These are phyloP conservation scores for Termitomyces sp. DNA, from an alignment of 768 basidiomycete species.

Conservation along the genomic window DNA sequence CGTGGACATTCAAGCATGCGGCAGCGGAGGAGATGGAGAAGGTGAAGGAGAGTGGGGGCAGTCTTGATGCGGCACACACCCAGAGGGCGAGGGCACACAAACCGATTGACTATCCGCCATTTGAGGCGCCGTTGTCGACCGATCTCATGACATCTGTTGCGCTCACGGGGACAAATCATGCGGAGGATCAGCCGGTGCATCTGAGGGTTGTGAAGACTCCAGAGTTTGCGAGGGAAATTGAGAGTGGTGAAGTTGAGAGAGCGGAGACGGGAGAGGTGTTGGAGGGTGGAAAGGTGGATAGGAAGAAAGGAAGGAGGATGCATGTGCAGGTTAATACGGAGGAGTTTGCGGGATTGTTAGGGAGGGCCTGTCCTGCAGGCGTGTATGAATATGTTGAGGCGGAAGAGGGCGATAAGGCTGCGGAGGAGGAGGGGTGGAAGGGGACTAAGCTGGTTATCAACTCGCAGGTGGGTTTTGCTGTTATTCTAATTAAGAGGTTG, in stretches of 20 bases:
- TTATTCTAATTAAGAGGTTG: neutral
- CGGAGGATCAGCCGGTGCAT: conserved; percentile 94
- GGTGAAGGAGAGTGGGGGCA: conserved; percentile 20
- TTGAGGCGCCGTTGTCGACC: conserved; percentile 86
- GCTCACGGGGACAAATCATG: conserved; percentile 91
- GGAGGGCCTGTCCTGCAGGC: conserved; percentile 86
- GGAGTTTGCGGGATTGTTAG: conserved; percentile 85
- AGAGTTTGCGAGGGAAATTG: conserved; percentile 22
- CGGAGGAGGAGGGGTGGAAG: conserved; percentile 51
- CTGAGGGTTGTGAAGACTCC: conserved; percentile 53
- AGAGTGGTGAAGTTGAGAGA: conserved; percentile 14
- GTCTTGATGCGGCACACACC: conserved; percentile 68
- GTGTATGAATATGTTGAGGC: conserved; percentile 95
- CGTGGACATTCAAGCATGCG: conserved; percentile 86
- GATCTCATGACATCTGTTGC: conserved; percentile 89
- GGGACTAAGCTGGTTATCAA: conserved; percentile 95
- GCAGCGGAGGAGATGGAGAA: conserved; percentile 27
- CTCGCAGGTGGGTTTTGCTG: conserved; percentile 63
- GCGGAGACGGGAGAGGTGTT: conserved; percentile 20
- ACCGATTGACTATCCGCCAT: conserved; percentile 82
- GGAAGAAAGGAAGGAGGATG: conserved; percentile 37
- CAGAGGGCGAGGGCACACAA: conserved; percentile 56
- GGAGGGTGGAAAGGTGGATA: conserved; percentile 29
- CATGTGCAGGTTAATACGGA: conserved; percentile 75
- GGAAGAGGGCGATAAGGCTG: conserved; percentile 31